Evolutionary conservation across 176 grass and related monocot genomes (phyloP), one percentile per base, ranked within the genome.

Genomic region (Oryza glumipatula): DNA sequence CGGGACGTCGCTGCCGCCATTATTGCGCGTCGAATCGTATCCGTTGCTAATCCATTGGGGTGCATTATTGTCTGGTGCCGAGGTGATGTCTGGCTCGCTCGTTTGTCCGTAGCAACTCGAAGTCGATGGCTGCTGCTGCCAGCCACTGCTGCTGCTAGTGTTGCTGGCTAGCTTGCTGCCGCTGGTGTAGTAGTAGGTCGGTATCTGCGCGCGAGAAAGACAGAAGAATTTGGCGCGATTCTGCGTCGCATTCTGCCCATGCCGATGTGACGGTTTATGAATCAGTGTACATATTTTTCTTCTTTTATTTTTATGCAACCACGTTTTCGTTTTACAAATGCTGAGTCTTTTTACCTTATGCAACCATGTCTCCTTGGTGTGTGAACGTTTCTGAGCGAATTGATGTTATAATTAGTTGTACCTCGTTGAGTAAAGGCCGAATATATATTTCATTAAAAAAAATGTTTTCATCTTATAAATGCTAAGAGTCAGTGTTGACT

Each of bases 31-130:
- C 38, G 22, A 9, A 60, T 7, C 13, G 49, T 77, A 48, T n/a
- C 19, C 33, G 28, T 86, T 73, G 76, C 39, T 24, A 65, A 65
- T 73, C 76, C 52, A 9, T 45, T 13, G 13, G 12, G 66, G 75
- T 79, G 68, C 84, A 80, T 86, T 80, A 86, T 86, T 86, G 76
- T 80, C 54, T 39, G 76, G 76, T 72, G 44, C 3, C 28, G 19
- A 38, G 60, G 60, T 52, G 72, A 67, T 35, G 43, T 38, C 49
- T 67, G 17, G 15, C 52, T 58, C 17, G 23, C 26, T 74, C 33
- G 70, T 74, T 66, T 61, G 70, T 64, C 30, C 64, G 1, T 58
- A 58, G 24, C 54, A 9, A 6, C n/a, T 9, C 64, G 21, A 44
- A 71, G 67, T 39, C 38, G 79, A 70, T 38, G 32, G 9, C 43